Evolutionary conservation across 2,329 filamentous ascomycete species (phyloP).

Genomic region (Verticillium albo-atrum): DNA sequence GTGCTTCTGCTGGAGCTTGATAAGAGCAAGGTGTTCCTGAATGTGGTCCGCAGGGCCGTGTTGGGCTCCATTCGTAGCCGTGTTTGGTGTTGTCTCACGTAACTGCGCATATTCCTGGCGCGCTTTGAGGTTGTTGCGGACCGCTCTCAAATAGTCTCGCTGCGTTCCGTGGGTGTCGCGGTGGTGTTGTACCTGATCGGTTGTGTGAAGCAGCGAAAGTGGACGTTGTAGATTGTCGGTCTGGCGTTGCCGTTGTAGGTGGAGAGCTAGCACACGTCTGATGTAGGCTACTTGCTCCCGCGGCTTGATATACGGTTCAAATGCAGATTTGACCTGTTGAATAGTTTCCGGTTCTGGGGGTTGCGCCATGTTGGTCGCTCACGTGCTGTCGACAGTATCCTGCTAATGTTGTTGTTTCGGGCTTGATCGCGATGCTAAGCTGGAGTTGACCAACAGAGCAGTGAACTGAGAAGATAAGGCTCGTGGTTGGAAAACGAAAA

Average conservation of each 20-base stretch:
- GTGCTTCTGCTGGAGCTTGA: slow-evolving; percentile 48
- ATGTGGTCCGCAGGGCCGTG: slow-evolving; percentile 22
- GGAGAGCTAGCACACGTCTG: slow-evolving; percentile 48
- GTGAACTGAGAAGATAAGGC: not conserved
- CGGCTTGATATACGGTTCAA: slow-evolving; percentile 51
- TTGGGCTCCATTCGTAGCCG: slow-evolving; percentile 13
- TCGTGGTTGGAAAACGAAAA: not conserved
- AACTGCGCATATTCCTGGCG: slow-evolving; percentile 40
- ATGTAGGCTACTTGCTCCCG: slow-evolving; percentile 55
- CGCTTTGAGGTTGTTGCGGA: slow-evolving; percentile 48
- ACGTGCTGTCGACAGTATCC: not conserved
- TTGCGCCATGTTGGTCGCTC: slow-evolving; percentile 1
- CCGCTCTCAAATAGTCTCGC: slow-evolving; percentile 49
- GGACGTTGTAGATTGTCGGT: slow-evolving; percentile 19
- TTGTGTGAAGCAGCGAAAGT: slow-evolving; percentile 42
- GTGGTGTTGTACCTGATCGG: slow-evolving; percentile 23
- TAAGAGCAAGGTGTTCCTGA: slow-evolving; percentile 45
- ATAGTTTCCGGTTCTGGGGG: slow-evolving; percentile 27
- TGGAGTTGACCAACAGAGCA: not conserved
- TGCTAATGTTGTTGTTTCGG: not conserved
- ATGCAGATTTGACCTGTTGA: slow-evolving; percentile 33
- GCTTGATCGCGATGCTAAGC: not conserved
- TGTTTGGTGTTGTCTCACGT: slow-evolving; percentile 13
- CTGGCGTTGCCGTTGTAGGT: slow-evolving; percentile 33
- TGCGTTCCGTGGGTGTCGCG: slow-evolving; percentile 20